These are phyloP conservation scores for Phytophthora meadii DNA, from an alignment of 352 stramenopile genomes.

Conservation along the genomic window DNA sequence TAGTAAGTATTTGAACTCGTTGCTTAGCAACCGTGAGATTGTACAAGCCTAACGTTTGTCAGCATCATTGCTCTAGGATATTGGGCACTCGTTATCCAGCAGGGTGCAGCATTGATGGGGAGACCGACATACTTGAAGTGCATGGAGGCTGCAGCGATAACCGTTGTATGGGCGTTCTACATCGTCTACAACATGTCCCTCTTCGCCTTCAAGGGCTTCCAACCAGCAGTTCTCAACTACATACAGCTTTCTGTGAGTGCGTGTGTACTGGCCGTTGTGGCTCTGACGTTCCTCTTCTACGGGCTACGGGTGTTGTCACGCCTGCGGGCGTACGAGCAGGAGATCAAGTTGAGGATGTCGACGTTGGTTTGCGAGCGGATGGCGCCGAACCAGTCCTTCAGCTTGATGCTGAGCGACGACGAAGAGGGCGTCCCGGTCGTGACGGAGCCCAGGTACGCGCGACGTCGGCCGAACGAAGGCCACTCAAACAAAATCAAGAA, in stretches of 20 bases:
- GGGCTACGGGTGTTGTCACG: slow-evolving; percentile 37
- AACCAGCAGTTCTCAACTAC: slow-evolving; percentile 30
- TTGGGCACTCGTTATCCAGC: slow-evolving; percentile 44
- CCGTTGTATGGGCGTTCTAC: slow-evolving; percentile 41
- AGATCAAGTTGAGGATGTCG: slow-evolving; percentile 36
- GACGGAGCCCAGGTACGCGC: slow-evolving; percentile 21
- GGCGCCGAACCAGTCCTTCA: slow-evolving; percentile 32
- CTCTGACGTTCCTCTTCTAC: slow-evolving; percentile 35
- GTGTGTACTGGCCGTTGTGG: slow-evolving; percentile 23
- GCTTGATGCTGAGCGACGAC: slow-evolving; percentile 33
- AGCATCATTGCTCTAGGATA: slow-evolving; percentile 43
- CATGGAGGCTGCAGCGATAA: slow-evolving; percentile 30
- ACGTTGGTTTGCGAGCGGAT: slow-evolving; percentile 32
- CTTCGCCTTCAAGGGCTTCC: slow-evolving; percentile 46
- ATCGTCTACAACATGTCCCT: slow-evolving; percentile 32
- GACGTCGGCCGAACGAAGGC: slow-evolving; percentile 17
- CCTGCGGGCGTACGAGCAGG: slow-evolving; percentile 31
- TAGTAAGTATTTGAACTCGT: slow-evolving; percentile 29
- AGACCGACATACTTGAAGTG: slow-evolving; percentile 23
- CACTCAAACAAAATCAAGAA: slow-evolving; percentile 41
- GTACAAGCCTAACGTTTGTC: slow-evolving; percentile 6
- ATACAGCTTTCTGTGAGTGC: slow-evolving; percentile 40
- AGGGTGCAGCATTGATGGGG: slow-evolving; percentile 27
- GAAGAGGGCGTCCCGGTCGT: slow-evolving; percentile 30
- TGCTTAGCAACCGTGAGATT: not conserved